phyloP scores from a whole-genome alignment of 768 basidiomycete species.

The Russula sp. region DNA sequence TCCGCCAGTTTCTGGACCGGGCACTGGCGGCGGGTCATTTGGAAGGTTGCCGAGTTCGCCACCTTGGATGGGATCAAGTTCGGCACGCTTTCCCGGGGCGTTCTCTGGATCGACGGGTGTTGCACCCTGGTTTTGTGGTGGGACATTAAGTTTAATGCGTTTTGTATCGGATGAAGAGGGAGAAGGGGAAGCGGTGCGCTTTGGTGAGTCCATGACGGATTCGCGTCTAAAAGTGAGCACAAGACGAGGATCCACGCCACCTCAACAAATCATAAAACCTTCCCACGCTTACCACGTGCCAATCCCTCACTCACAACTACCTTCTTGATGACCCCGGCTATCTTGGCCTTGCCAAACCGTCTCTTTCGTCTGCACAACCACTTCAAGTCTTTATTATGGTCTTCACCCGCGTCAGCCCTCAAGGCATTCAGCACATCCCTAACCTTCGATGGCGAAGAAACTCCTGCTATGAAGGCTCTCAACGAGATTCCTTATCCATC shows the following conservation, averaged over 20 bases:
- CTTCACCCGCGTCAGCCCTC: neutral
- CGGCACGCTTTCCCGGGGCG: constrained; percentile 81
- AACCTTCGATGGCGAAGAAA: constrained; percentile 24
- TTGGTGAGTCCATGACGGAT: constrained; percentile 31
- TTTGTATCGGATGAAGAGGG: constrained; percentile 32
- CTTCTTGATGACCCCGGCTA: constrained; percentile 6
- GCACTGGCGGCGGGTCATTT: constrained; percentile 31
- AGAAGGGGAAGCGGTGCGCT: constrained; percentile 34
- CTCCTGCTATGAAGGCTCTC: constrained; percentile 35
- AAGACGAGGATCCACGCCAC: too few relatives aligned
- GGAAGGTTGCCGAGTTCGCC: constrained; percentile 75
- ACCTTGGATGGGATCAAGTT: constrained; percentile 77
- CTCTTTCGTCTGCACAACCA: constrained; percentile 10
- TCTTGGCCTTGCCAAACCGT: constrained; percentile 8
- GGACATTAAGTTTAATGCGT: constrained; percentile 33
- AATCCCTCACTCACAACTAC: too few relatives aligned
- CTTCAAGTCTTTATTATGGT: constrained; percentile 5
- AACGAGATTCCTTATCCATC: constrained; percentile 34
- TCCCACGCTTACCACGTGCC: neutral
- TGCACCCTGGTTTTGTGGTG: constrained; percentile 50
- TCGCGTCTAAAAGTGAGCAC: too few relatives aligned
- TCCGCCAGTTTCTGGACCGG: constrained; percentile 31
- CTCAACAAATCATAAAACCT: neutral
- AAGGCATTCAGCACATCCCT: constrained; percentile 27
- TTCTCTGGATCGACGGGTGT: constrained; percentile 70